Evolutionary conservation across 2,329 filamentous ascomycete genomes (phyloP).

Genomic region (Calonectria henricotiae): DNA sequence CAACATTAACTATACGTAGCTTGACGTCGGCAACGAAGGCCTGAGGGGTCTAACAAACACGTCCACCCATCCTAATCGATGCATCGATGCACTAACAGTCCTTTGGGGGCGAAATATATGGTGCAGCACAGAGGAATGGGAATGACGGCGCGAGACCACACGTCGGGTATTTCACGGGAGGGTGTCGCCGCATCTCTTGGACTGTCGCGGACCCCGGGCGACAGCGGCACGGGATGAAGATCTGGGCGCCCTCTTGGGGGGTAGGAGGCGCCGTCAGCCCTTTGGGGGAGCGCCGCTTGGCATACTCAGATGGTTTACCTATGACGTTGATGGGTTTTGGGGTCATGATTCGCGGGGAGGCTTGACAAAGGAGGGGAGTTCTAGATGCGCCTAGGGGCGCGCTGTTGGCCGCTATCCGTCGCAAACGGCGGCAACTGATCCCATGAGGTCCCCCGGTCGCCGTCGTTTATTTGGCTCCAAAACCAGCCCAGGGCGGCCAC

Average conservation of each 20-base stretch:
- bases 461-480: constrained; percentile 4
- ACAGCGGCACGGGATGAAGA: constrained; percentile 25
- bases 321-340: constrained; percentile 23
- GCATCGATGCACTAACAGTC: neutral
- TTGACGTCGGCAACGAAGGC: neutral
- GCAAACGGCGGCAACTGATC: constrained; percentile 19
- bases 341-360: neutral
- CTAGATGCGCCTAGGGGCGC: constrained; percentile 13
- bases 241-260: constrained; percentile 7
- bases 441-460: neutral
- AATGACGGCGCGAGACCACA: neutral
- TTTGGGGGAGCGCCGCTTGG: neutral
- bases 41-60: neutral
- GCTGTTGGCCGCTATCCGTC: constrained; percentile 3
- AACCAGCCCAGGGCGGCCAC: constrained; percentile 30
- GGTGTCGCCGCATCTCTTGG: neutral
- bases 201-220: constrained; percentile 32
- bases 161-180: neutral
- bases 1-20: constrained; percentile 5
- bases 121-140: constrained; percentile 7
- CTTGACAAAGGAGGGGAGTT: constrained; percentile 11
- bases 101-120: neutral
- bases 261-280: constrained; percentile 11
- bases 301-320: no score
- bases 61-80: constrained; percentile 3